Evolutionary conservation across 768 basidiomycete genomes (phyloP).

Genomic region (Lentinula guzmanii): DNA sequence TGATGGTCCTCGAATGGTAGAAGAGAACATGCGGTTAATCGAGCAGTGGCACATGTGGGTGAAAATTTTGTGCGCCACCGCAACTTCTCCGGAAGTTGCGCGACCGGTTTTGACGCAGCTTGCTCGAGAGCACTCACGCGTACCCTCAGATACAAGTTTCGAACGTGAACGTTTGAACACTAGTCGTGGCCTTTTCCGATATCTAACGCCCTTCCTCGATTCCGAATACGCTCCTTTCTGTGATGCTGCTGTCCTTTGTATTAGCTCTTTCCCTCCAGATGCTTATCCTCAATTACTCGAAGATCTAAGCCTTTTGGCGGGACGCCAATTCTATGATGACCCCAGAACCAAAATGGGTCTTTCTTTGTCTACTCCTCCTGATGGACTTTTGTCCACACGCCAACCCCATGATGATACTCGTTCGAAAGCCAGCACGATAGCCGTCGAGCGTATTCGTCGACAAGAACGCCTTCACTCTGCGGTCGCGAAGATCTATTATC

Average conservation of each 20-base stretch:
- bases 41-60: constrained; percentile 85
- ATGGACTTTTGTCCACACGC: constrained; percentile 36
- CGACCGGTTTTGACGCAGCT: constrained; percentile 48
- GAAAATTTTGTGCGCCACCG: constrained; percentile 80
- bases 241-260: constrained; percentile 81
- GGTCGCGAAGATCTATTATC: constrained; percentile 82
- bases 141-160: constrained; percentile 55
- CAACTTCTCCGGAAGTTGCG: constrained; percentile 53
- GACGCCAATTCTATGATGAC: constrained; percentile 83
- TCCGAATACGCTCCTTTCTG: constrained; percentile 81
- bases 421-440: constrained; percentile 39
- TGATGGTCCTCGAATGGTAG: neutral
- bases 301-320: constrained; percentile 73
- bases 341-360: constrained; percentile 37
- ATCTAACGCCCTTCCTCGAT: constrained; percentile 81
- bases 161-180: constrained; percentile 81
- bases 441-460: constrained; percentile 54
- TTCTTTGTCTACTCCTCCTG: constrained; percentile 23
- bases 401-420: constrained; percentile 63
- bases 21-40: constrained; percentile 42
- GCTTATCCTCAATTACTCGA: constrained; percentile 80
- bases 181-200: constrained; percentile 76
- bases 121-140: constrained; percentile 64
- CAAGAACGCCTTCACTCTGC: constrained; percentile 81
- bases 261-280: constrained; percentile 77